Evolutionary conservation across 2,329 filamentous ascomycete genomes (phyloP), one percentile per base, ranked within the genome.

Genomic region (Amphichorda felina): DNA sequence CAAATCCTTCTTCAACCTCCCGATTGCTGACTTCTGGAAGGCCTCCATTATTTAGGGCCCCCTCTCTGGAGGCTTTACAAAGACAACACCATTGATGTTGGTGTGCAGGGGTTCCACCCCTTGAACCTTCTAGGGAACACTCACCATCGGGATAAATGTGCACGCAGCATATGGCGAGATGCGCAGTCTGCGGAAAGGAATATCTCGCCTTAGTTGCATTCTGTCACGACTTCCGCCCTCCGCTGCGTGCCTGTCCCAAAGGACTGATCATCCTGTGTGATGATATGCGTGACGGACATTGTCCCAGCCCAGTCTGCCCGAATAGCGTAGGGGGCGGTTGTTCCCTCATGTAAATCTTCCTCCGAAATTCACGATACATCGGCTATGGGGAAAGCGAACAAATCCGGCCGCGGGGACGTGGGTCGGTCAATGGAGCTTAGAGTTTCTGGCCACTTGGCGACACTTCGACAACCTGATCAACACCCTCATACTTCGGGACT

Each of bases 401-500:
- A 19, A 31, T 10, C 8, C 8, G 14, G 29, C 5, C 4, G 16
- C 17, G 6, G 7, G 5, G 14, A 28, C 26, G 21, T n/a, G 22
- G 21, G 10, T 17, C 21, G 8, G 3, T 10, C 14, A 16, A 29
- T 34, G 24, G 11, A 8, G 19, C 38, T 66, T 49, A 80, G 41
- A 79, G 60, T 50, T 70, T 78, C 43, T 68, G 59, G 25, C 57
- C 65, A 32, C 57, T 56, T 9, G 55, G 50, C 11, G 59, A 60
- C 29, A 93, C 68, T 57, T 98, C 91, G 36, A 88, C 80, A 45
- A 95, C 68, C 59, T 96, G 91, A 57, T 96, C 88, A 45, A 91
- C 61, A 0, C 88, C 91, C 47, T 81, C 67, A 57, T 95, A 98
- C 43, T 72, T 61, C 5, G 89, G 89, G 36, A 94, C 55, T 47